These are phyloP conservation scores for Hericium alpestre DNA, from an alignment of 768 basidiomycete genomes.

Conservation along the genomic window DNA sequence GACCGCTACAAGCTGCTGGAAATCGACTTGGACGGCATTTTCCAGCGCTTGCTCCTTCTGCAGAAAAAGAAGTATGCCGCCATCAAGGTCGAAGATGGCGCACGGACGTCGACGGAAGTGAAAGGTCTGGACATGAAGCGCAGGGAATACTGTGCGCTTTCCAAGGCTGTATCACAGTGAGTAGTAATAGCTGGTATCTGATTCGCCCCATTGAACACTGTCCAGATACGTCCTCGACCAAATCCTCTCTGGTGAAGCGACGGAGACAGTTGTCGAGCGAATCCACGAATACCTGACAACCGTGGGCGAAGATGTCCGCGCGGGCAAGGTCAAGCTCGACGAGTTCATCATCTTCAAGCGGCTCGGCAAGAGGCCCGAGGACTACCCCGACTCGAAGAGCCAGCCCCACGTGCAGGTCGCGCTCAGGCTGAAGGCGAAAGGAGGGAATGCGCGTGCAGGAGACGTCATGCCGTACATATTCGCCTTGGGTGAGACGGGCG, in stretches of 20 bases:
- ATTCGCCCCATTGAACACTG: background rate
- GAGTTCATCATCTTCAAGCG: conserved; percentile 97
- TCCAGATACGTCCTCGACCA: conserved; percentile 78
- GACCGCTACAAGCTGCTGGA: conserved; percentile 92
- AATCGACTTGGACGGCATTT: conserved; percentile 91
- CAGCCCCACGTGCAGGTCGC: conserved; percentile 98
- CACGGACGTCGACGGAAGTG: conserved; percentile 71
- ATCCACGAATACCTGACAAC: conserved; percentile 85
- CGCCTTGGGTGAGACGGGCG: conserved; percentile 67
- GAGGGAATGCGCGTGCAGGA: conserved; percentile 69
- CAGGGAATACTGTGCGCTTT: conserved; percentile 85
- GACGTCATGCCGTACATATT: conserved; percentile 97
- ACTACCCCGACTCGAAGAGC: conserved; percentile 90
- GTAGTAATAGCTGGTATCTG: conserved; percentile 21
- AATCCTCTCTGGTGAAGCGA: conserved; percentile 83
- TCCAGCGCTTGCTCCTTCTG: conserved; percentile 81
- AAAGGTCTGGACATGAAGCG: conserved; percentile 99
- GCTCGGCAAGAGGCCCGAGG: conserved; percentile 91
- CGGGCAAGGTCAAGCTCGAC: conserved; percentile 71
- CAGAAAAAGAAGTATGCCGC: conserved; percentile 99
- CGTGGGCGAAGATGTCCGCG: conserved; percentile 69
- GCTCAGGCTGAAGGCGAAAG: conserved; percentile 75
- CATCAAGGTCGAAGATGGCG: conserved; percentile 82
- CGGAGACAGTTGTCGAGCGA: conserved; percentile 79
- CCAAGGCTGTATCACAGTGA: conserved; percentile 87